Evolutionary conservation across 2,329 filamentous ascomycete genomes (phyloP).

Genomic region (Cladosporium sp.): DNA sequence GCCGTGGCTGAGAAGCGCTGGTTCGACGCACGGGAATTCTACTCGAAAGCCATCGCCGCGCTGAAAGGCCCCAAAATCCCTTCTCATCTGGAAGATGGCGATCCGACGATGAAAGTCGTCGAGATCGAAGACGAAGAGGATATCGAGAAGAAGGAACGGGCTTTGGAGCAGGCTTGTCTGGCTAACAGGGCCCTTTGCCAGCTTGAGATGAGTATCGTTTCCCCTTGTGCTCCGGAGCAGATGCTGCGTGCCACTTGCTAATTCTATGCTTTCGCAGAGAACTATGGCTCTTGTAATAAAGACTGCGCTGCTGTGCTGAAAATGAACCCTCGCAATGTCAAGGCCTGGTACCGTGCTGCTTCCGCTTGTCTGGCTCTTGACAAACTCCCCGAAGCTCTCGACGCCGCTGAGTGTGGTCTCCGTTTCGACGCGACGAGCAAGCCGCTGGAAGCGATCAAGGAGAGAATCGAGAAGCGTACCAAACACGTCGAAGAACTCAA

Average conservation of each 20-base stretch:
- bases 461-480: constrained; percentile 60
- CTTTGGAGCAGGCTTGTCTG: constrained; percentile 70
- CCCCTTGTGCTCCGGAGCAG: constrained; percentile 14
- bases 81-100: constrained; percentile 35
- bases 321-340: constrained; percentile 76
- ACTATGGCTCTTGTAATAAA: constrained; percentile 80
- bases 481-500: constrained; percentile 53
- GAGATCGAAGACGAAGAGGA: constrained; percentile 57
- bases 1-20: constrained; percentile 70
- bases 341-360: constrained; percentile 85
- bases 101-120: constrained; percentile 43
- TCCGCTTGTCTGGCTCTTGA: constrained; percentile 74
- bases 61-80: constrained; percentile 55
- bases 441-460: constrained; percentile 58
- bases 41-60: constrained; percentile 77
- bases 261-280: constrained; percentile 51
- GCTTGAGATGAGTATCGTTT: constrained; percentile 64
- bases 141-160: constrained; percentile 56
- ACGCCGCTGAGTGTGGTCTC: constrained; percentile 71
- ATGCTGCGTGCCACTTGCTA: constrained; percentile 15
- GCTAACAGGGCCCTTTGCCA: constrained; percentile 89
- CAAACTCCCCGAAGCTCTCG: constrained; percentile 73
- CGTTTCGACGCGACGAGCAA: constrained; percentile 67
- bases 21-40: constrained; percentile 85
- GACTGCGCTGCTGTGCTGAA: constrained; percentile 79